phyloP scores from a whole-genome alignment of 805 yeast species.

The Metahyphopichia silvanorum region DNA sequence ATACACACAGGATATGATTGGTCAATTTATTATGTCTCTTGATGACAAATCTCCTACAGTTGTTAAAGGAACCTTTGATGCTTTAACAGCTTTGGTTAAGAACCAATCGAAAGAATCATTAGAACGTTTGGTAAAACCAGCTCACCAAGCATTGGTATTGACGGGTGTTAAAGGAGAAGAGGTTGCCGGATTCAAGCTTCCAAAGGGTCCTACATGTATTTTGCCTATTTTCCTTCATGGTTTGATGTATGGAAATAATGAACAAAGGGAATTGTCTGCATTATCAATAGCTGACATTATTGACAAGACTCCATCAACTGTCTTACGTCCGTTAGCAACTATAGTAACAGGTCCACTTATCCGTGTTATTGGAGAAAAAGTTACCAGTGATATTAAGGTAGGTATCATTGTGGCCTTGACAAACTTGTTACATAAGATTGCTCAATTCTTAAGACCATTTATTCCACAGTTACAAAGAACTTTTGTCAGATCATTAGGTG shows the following conservation, averaged over 20 bases:
- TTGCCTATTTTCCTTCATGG: constrained; percentile 94
- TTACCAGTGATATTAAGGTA: constrained; percentile 84
- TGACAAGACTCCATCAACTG: constrained; percentile 78
- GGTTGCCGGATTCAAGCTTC: constrained; percentile 67
- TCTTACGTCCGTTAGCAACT: constrained; percentile 84
- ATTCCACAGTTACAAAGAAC: constrained; percentile 97
- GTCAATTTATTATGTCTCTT: constrained; percentile 64
- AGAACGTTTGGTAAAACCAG: constrained; percentile 77
- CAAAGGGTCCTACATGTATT: constrained; percentile 84
- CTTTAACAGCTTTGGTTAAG: constrained; percentile 64
- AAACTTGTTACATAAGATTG: constrained; percentile 74
- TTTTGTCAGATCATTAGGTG: constrained; percentile 86
- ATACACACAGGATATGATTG: constrained; percentile 73
- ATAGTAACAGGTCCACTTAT: constrained; percentile 95
- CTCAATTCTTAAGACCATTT: constrained; percentile 89
- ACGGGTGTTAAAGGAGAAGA: constrained; percentile 65
- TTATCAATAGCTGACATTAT: constrained; percentile 85
- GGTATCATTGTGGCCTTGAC: constrained; percentile 88
- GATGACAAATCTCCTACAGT: constrained; percentile 66
- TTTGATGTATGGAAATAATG: constrained; percentile 85
- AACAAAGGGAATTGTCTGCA: constrained; percentile 83
- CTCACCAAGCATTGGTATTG: constrained; percentile 65
- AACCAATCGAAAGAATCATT: constrained; percentile 72
- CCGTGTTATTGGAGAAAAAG: constrained; percentile 96
- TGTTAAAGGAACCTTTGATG: constrained; percentile 61